These are phyloP conservation scores for Cryphonectria japonica DNA, from an alignment of 2,329 filamentous ascomycete species.

Conservation along the genomic window DNA sequence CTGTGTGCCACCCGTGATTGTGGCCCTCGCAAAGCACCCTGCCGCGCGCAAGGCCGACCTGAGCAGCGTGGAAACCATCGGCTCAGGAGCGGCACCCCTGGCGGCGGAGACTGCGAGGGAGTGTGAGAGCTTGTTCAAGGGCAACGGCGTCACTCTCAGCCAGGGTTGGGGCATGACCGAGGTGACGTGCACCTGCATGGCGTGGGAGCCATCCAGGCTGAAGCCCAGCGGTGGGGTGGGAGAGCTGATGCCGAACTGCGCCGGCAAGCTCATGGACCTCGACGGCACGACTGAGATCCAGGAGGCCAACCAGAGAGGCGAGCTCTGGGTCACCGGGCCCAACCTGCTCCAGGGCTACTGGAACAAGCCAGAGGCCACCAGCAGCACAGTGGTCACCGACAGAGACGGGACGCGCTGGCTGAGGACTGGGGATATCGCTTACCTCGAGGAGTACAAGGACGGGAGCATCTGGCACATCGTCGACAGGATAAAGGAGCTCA, in stretches of 20 bases:
- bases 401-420: constrained; percentile 64
- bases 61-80: constrained; percentile 62
- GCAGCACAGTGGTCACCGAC: constrained; percentile 55
- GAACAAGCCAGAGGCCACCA: constrained; percentile 69
- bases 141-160: constrained; percentile 42
- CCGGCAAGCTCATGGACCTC: constrained; percentile 66
- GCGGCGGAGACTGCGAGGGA: constrained; percentile 59
- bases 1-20: constrained; percentile 75
- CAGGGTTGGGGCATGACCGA: constrained; percentile 94
- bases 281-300: constrained; percentile 57
- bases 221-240: constrained; percentile 57
- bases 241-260: constrained; percentile 69
- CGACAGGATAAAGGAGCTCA: constrained; percentile 73
- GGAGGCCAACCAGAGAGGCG: constrained; percentile 60
- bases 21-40: constrained; percentile 74
- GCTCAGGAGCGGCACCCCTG: constrained; percentile 72
- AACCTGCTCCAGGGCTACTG: constrained; percentile 80
- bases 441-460: constrained; percentile 60
- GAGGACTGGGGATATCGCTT: constrained; percentile 75
- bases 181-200: constrained; percentile 70
- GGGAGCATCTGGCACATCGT: constrained; percentile 64
- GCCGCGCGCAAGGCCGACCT: constrained; percentile 69
- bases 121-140: constrained; percentile 59
- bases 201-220: constrained; percentile 54
- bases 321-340: constrained; percentile 74